Evolutionary conservation across 2,329 filamentous ascomycete species (phyloP), one percentile per base, ranked within the genome.

Genomic region (Boeremia exigua): DNA sequence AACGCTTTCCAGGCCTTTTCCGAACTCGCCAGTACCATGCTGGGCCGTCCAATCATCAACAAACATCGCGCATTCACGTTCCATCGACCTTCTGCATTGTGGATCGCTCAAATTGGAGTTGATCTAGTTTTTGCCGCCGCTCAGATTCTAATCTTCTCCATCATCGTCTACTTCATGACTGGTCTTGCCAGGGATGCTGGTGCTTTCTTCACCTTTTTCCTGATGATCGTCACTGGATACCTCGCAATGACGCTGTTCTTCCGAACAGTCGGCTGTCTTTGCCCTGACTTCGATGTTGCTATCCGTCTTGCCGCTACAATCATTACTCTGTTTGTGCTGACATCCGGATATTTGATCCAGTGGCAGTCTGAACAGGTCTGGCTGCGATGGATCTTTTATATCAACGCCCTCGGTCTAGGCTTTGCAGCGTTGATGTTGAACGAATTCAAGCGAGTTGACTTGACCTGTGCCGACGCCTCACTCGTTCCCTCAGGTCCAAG

Each of bases 1-100:
- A 94, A 94, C 72, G 89, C 89, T n/a, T 94, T 96, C 75, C 88
- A 92, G 69, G 90, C 91, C 23, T 93, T 95, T 69, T 85, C 88
- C 0, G 91, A 96, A 73, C 77, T 96, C 0, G 88, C 83, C 0
- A 82, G 83, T 10, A 89, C 88, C 1, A 94, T 95, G 89, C 78
- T 87, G 14, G 90, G 88, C 1, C 83, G 92, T 8, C 82, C 87
- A 0, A 89, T 96, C 33, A 84, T 96, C 57, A 91, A 92, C 72
- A 96, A 95, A 72, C 92, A 96, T 74, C 87, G 88, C 54, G 88
- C 89, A 0, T 96, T 91, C 65, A 89, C 91, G 0, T 94, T 96
- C 69, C 89, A 95, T 71, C 83, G 90, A 30, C 92, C 92, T 0
- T 92, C 89, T 0, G 90, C 91, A 0, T 78, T 95, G 0, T 95